These are phyloP conservation scores for Pyrus pyrifolia DNA, from an alignment of 306 rosid genomes.

Conservation along the genomic window DNA sequence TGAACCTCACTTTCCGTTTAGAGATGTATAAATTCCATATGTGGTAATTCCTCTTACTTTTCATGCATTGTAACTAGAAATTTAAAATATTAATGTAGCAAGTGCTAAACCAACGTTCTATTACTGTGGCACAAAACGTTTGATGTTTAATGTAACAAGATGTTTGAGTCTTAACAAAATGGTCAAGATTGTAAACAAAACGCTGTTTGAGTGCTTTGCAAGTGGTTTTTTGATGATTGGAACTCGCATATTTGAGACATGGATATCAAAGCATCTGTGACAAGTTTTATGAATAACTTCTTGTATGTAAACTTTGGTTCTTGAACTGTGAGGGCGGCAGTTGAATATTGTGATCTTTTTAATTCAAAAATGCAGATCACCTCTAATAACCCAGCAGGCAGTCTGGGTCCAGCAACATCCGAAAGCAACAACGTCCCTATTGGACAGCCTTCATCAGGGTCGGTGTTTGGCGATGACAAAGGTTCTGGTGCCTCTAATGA, in stretches of 20 bases:
- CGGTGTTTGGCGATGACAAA: slow-evolving; percentile 16
- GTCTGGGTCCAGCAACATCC: slow-evolving; percentile 51
- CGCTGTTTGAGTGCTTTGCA: neutral
- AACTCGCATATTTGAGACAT: neutral
- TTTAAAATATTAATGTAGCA: too few relatives aligned
- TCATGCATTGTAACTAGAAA: neutral
- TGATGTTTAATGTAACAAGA: too few relatives aligned
- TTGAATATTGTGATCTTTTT: neutral
- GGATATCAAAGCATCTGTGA: neutral
- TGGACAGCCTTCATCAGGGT: slow-evolving; percentile 25
- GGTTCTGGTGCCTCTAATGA: slow-evolving; percentile 21
- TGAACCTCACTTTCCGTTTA: neutral
- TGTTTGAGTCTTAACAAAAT: neutral
- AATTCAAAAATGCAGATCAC: slow-evolving; percentile 31
- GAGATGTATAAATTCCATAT: neutral
- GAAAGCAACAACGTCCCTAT: slow-evolving; percentile 43
- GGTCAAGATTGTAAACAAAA: neutral
- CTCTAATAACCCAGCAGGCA: slow-evolving; percentile 21
- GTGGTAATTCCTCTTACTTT: neutral
- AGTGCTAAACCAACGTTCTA: neutral
- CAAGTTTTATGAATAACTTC: neutral
- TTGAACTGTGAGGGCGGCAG: neutral
- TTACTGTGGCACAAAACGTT: neutral
- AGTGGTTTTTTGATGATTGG: neutral
- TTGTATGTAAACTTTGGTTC: neutral